Conservation (phyloP, 352 stramenopile species). For the Peronospora farinosa region DNA sequence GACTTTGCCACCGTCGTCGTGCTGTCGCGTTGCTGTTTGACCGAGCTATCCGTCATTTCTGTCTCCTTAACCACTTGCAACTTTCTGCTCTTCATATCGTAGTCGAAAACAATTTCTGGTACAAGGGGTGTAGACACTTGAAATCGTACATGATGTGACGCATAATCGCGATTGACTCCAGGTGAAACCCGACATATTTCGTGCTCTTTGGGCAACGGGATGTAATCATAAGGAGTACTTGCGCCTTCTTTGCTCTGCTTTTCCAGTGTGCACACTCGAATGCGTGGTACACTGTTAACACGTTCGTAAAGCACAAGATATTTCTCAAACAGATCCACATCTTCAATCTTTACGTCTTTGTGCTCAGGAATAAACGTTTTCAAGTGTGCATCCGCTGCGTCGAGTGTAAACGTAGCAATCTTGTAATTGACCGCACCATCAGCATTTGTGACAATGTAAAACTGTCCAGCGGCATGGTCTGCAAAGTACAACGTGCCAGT, state of each 20-base stretch:
- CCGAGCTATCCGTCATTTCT: constrained; percentile 21
- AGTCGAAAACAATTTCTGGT: constrained; percentile 76
- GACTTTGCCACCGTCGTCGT: constrained; percentile 3
- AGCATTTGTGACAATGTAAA: constrained; percentile 82
- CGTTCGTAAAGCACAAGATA: constrained; percentile 82
- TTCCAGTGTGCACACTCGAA: constrained; percentile 47
- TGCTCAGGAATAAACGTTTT: constrained; percentile 47
- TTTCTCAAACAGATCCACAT: constrained; percentile 80
- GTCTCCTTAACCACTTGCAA: constrained; percentile 58
- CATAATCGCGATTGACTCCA: constrained; percentile 78
- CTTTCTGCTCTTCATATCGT: constrained; percentile 47
- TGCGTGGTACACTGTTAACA: constrained; percentile 55
- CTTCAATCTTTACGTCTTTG: constrained; percentile 77
- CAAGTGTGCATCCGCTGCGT: constrained; percentile 23
- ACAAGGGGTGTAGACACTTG: constrained; percentile 66
- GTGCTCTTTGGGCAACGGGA: constrained; percentile 52
- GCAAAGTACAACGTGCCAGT: constrained; percentile 76
- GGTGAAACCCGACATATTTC: constrained; percentile 56
- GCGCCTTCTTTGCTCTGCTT: constrained; percentile 2
- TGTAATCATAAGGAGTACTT: constrained; percentile 36
- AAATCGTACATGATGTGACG: constrained; percentile 52
- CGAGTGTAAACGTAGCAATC: constrained; percentile 31
- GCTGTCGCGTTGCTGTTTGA: constrained; percentile 4
- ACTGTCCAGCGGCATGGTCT: constrained; percentile 59
- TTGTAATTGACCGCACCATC: constrained; percentile 74